phyloP scores from a whole-genome alignment of 164 flowering plant species.

The Stephania japonica region DNA sequence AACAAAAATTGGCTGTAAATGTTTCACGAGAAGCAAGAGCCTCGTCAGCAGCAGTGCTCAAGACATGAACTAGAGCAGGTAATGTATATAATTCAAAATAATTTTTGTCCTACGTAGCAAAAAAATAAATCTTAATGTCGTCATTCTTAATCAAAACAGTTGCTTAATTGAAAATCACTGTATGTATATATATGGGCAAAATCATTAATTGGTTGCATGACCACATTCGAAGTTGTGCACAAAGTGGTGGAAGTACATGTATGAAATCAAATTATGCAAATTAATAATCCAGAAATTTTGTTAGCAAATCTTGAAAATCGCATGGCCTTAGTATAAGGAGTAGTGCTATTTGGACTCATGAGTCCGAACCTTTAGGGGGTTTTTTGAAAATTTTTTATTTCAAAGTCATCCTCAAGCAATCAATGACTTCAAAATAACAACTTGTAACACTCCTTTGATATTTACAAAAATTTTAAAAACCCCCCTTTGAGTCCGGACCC shows the following conservation, averaged over 20 bases:
- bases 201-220: constrained; percentile 98
- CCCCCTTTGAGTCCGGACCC: no score
- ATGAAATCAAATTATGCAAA: constrained; percentile 11
- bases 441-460: no score
- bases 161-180: neutral
- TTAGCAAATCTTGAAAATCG: neutral
- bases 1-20: constrained; percentile 83
- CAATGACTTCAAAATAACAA: no score
- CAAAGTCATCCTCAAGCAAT: no score
- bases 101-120: constrained; percentile 76
- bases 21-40: constrained; percentile 88
- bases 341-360: no score
- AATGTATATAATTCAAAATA: constrained; percentile 89
- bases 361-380: no score
- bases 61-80: constrained; percentile 90
- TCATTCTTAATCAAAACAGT: neutral
- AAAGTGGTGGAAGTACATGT: constrained; percentile 97
- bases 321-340: neutral
- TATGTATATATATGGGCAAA: constrained; percentile 57
- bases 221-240: constrained; percentile 96
- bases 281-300: neutral
- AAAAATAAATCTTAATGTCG: constrained; percentile 1
- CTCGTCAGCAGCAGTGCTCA: constrained; percentile 83
- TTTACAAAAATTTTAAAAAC: no score
- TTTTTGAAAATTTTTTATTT: no score